phyloP scores from a whole-genome alignment of 2,329 filamentous ascomycete genomes.

The Xylaria sp. region DNA sequence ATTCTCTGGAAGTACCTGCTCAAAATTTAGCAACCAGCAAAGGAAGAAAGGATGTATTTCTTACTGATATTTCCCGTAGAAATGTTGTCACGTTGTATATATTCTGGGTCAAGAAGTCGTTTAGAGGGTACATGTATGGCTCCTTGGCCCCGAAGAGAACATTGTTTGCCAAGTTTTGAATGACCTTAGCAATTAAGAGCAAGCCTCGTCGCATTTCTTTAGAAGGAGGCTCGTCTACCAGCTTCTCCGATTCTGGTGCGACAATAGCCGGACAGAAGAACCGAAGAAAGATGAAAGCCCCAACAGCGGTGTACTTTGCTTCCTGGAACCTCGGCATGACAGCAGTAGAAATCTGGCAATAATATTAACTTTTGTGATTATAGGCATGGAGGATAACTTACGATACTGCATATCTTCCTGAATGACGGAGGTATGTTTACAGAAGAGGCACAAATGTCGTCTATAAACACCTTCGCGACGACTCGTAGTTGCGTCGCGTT shows the following conservation, averaged over 20 bases:
- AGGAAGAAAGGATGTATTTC: constrained; percentile 40
- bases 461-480: constrained; percentile 76
- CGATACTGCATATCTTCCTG: constrained; percentile 73
- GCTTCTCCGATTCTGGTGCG: constrained; percentile 72
- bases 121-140: constrained; percentile 76
- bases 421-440: constrained; percentile 70
- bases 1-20: constrained; percentile 59
- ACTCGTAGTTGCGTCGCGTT: constrained; percentile 73
- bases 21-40: constrained; percentile 35
- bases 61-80: constrained; percentile 72
- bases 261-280: constrained; percentile 80
- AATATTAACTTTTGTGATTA: constrained; percentile 28
- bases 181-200: constrained; percentile 75
- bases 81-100: constrained; percentile 75
- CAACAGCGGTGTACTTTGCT: constrained; percentile 77
- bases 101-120: constrained; percentile 74
- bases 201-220: constrained; percentile 76
- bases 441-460: constrained; percentile 73
- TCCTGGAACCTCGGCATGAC: constrained; percentile 72
- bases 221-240: constrained; percentile 69
- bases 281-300: constrained; percentile 75
- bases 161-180: constrained; percentile 77
- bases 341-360: constrained; percentile 65
- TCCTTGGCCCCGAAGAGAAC: constrained; percentile 77
- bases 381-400: constrained; percentile 50